phyloP scores from a whole-genome alignment of 2,329 filamentous ascomycete species.

The Calonectria multiphialidica region DNA sequence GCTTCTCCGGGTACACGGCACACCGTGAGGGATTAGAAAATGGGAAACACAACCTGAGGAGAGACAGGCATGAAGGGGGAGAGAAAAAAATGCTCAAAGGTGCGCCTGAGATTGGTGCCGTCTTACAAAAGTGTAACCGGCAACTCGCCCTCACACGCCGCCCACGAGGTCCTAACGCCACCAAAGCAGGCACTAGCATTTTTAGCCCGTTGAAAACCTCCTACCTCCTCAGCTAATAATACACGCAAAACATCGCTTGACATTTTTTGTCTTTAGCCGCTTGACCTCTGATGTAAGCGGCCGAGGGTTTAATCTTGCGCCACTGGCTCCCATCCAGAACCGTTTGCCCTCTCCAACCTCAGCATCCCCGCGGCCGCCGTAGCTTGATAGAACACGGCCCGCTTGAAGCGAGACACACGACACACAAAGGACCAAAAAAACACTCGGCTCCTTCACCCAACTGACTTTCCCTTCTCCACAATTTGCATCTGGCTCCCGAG shows the following conservation, averaged over 20 bases:
- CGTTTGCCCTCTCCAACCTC: neutral
- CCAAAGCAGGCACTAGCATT: neutral
- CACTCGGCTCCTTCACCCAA: neutral
- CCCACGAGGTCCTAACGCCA: constrained; percentile 1
- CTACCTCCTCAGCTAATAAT: neutral
- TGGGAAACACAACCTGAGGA: neutral
- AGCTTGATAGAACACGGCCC: neutral
- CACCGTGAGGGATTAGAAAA: constrained; percentile 4
- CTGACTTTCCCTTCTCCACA: neutral
- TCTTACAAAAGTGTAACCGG: constrained; percentile 2
- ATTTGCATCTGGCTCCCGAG: neutral
- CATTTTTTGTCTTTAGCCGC: neutral
- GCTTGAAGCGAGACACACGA: neutral
- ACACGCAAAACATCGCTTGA: neutral
- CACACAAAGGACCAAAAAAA: neutral
- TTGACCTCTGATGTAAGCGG: neutral
- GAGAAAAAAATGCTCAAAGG: neutral
- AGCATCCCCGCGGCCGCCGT: neutral
- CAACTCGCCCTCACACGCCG: neutral
- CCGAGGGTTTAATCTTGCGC: neutral
- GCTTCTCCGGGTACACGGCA: constrained; percentile 17
- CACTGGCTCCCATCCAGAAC: neutral
- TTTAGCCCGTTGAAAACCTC: neutral
- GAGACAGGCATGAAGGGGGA: neutral
- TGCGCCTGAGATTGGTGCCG: neutral